Evolutionary conservation across 495 filamentous ascomycete genomes (phyloP), one percentile per base, ranked within the genome.

Genomic region (Corynascus novoguineensis): DNA sequence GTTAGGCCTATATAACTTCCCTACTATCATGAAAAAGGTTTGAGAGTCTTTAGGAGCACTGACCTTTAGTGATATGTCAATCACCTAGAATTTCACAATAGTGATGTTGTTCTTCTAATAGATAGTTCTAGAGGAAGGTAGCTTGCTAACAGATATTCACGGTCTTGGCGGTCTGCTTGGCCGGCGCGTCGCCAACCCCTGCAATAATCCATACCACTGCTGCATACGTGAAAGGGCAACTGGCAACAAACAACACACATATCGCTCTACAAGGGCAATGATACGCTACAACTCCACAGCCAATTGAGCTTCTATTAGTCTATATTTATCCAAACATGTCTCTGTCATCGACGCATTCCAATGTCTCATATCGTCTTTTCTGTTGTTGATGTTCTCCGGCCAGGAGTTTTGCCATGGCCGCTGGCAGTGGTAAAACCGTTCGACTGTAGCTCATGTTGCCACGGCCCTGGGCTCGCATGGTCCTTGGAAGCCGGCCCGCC

Each of bases 331-430:
- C 40, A 46, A 47, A 44, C 7, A 9, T 0, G 10, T 35, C 25
- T 11, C 22, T 11, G 7, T 45, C 15, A 27, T 49, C 46, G n/a
- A 57, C 53, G 29, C 28, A 31, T 50, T 55, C n/a, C n/a, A n/a
- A n/a, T n/a, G n/a, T n/a, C n/a, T n/a, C 59, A 64, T 58, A 52
- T 61, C 45, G 49, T 67, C 64, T 74, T 76, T 44, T 75, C 73
- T 10, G 60, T 57, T 7, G 65, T 42, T 11, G 75, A 71, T 3
- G 73, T 73, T 46, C 71, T 65, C 57, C 71, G 65, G 5, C 72
- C 73, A 6, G 50, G 31, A 11, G 68, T 64, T 15, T 68, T 68
- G 41, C 62, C 61, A 28, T 65, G 68, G 19, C 71, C 69, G 17
- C 62, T 64, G 0, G 64, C 64, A 12, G 55, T 57, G 27, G 40